phyloP scores from a whole-genome alignment of 2,329 filamentous ascomycete genomes.

The Purpureocillium lavendulum region DNA sequence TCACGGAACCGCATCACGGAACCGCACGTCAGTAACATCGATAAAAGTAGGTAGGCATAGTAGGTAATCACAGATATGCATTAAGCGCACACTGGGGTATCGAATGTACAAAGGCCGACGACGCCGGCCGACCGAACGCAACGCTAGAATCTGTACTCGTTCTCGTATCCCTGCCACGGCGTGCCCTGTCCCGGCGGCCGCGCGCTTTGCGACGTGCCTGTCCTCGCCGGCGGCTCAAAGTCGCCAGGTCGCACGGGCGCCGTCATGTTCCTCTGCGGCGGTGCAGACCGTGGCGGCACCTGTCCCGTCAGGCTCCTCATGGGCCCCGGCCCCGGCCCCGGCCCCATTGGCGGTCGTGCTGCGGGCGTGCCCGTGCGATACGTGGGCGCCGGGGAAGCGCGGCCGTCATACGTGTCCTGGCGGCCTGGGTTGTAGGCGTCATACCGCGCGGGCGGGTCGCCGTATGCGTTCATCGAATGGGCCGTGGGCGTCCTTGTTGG shows the following conservation, averaged over 20 bases:
- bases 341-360: slow-evolving; percentile 7
- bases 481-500: slow-evolving; percentile 20
- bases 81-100: too few relatives aligned
- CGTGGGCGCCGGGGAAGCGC: slow-evolving; percentile 14
- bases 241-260: slow-evolving; percentile 26
- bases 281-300: slow-evolving; percentile 21
- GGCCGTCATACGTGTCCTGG: slow-evolving; percentile 1
- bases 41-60: too few relatives aligned
- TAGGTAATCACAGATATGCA: too few relatives aligned
- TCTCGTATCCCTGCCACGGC: too few relatives aligned
- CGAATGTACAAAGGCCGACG: too few relatives aligned
- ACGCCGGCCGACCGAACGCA: too few relatives aligned
- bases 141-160: too few relatives aligned
- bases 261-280: slow-evolving; percentile 37
- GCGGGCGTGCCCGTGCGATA: slow-evolving; percentile 13
- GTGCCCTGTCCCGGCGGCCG: neutral
- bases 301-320: slow-evolving; percentile 32
- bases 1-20: too few relatives aligned
- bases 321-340: slow-evolving; percentile 16
- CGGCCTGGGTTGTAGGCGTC: slow-evolving; percentile 22
- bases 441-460: slow-evolving; percentile 12
- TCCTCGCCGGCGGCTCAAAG: slow-evolving; percentile 13
- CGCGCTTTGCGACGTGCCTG: slow-evolving; percentile 17
- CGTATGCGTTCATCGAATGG: slow-evolving; percentile 4
- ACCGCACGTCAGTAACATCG: too few relatives aligned